Conservation (phyloP, 495 filamentous ascomycete genomes). For the Penicillium chermesinum region DNA sequence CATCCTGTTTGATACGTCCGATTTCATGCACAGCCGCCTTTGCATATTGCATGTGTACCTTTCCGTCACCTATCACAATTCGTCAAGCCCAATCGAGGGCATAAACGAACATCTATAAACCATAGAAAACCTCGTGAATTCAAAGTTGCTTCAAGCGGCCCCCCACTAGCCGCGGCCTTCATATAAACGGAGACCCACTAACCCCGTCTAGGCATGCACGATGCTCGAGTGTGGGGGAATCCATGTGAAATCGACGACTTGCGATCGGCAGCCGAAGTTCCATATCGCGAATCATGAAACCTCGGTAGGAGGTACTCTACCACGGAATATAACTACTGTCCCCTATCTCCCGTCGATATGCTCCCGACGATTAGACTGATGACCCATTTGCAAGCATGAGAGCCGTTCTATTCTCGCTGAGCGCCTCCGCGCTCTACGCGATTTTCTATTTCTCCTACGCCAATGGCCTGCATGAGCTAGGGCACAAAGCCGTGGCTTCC, state of each 20-base stretch:
- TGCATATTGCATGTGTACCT: not conserved
- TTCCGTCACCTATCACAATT: not conserved
- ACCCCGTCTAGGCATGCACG: slow-evolving; percentile 18
- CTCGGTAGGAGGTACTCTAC: no score
- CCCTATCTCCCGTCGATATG: no score
- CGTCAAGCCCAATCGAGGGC: not conserved
- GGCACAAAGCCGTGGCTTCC: slow-evolving; percentile 23
- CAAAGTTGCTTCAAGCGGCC: no score
- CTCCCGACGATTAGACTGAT: not conserved
- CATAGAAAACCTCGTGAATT: no score
- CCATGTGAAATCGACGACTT: slow-evolving; percentile 12
- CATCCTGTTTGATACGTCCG: not conserved
- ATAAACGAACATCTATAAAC: not conserved
- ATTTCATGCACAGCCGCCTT: not conserved
- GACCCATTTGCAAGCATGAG: slow-evolving; percentile 4
- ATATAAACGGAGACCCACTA: slow-evolving; percentile 8
- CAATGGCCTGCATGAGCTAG: slow-evolving; percentile 37
- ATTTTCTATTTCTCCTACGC: slow-evolving; percentile 37
- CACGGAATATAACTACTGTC: slow-evolving; percentile 8
- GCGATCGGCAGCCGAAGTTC: slow-evolving; percentile 12
- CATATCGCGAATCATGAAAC: slow-evolving; percentile 5
- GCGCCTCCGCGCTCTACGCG: slow-evolving; percentile 34
- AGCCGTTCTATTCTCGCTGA: slow-evolving; percentile 27
- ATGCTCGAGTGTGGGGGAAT: slow-evolving; percentile 6
- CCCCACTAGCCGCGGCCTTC: no score